Evolutionary conservation across 2,329 filamentous ascomycete genomes (phyloP).

Genomic region (Xylaria sp.): DNA sequence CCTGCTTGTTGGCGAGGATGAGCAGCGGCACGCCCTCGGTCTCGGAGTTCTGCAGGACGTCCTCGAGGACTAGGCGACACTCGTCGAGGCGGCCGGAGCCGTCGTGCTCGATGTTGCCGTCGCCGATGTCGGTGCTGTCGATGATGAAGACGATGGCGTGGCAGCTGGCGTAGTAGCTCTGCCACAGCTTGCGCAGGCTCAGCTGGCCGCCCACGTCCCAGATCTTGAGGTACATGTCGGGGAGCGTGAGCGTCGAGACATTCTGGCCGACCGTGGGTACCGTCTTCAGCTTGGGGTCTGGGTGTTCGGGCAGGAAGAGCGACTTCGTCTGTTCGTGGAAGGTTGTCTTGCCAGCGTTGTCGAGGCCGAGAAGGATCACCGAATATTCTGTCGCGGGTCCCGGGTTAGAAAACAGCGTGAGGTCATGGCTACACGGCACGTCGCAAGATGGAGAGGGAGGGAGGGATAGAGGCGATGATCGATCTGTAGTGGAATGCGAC

Average conservation of each 20-base stretch:
- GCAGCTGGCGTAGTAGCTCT: constrained; percentile 92
- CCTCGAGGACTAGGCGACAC: constrained; percentile 88
- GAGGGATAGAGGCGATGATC: not conserved
- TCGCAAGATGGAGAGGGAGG: not conserved
- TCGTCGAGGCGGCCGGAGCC: constrained; percentile 79
- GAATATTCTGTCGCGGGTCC: constrained; percentile 79
- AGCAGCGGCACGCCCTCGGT: constrained; percentile 92
- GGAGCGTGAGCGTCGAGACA: constrained; percentile 88
- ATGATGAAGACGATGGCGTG: constrained; percentile 99
- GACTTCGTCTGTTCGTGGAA: constrained; percentile 97
- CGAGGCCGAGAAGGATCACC: constrained; percentile 93
- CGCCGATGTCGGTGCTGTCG: constrained; percentile 92
- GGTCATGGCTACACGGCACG: constrained; percentile 2
- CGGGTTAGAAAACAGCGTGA: constrained; percentile 23
- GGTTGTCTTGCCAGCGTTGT: constrained; percentile 98
- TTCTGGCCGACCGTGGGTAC: constrained; percentile 98
- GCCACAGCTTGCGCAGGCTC: constrained; percentile 89
- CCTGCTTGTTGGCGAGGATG: constrained; percentile 97
- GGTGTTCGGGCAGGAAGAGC: constrained; percentile 74
- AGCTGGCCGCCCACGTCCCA: constrained; percentile 98
- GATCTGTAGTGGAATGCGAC: constrained; percentile 19
- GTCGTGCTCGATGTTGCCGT: constrained; percentile 72
- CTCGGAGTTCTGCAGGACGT: constrained; percentile 86
- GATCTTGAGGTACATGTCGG: constrained; percentile 97
- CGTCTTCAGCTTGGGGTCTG: constrained; percentile 79